Evolutionary conservation across 1,139 yeast genomes (phyloP).

Genomic region (Candida sp.): DNA sequence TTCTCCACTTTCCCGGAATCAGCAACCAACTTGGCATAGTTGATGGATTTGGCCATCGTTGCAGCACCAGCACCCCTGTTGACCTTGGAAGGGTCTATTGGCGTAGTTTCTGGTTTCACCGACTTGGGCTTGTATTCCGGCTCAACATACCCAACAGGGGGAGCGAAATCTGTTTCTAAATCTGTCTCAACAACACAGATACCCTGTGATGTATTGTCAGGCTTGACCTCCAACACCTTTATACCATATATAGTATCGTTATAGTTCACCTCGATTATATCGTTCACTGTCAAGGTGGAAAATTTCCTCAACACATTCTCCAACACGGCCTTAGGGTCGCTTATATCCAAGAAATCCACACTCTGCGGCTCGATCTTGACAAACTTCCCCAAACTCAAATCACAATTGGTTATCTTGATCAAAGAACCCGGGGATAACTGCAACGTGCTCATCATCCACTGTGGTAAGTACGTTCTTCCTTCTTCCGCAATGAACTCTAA

Average conservation of each 20-base stretch:
- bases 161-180: slow-evolving; percentile 96
- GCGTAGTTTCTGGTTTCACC: slow-evolving; percentile 32
- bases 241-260: slow-evolving; percentile 82
- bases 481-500: slow-evolving; percentile 97
- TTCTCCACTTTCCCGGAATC: slow-evolving; percentile 24
- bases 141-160: slow-evolving; percentile 98
- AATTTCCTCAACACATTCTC: slow-evolving; percentile 92
- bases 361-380: slow-evolving; percentile 97
- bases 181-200: slow-evolving; percentile 98
- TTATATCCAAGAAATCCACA: slow-evolving; percentile 88
- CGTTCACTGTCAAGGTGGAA: slow-evolving; percentile 85
- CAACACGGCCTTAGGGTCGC: slow-evolving; percentile 96
- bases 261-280: slow-evolving; percentile 84
- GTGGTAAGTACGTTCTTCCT: slow-evolving; percentile 93
- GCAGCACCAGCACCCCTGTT: slow-evolving; percentile 58
- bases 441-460: slow-evolving; percentile 94
- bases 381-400: slow-evolving; percentile 83
- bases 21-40: slow-evolving; percentile 64
- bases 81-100: slow-evolving; percentile 40
- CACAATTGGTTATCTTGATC: slow-evolving; percentile 74
- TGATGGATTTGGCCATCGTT: slow-evolving; percentile 80
- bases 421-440: slow-evolving; percentile 78
- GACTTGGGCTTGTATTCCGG: slow-evolving; percentile 60
- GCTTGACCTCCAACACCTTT: slow-evolving; percentile 87
- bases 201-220: slow-evolving; percentile 65